Evolutionary conservation across 2,329 filamentous ascomycete species (phyloP), one percentile per base, ranked within the genome.

Genomic region (Verticillium alfalfae): DNA sequence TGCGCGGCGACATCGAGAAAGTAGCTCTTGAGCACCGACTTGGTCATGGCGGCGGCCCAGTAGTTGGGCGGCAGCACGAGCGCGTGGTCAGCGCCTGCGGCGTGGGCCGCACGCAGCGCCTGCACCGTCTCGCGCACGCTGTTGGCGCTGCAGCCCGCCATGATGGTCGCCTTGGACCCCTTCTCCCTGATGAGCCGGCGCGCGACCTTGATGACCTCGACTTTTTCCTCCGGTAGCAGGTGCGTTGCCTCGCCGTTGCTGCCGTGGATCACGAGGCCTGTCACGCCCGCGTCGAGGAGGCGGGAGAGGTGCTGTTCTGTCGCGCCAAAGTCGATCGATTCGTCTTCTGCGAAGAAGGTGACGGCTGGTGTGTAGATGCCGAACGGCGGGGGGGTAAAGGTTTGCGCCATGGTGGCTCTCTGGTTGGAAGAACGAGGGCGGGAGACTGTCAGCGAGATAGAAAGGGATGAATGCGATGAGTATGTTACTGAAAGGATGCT

Each of bases 191-290:
- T 57, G 55, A 57, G 55, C 16, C 55, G 31, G 13, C 36, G 34
- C 13, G 55, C 55, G 5, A 15, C 22, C 31, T 37, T n/a, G n/a
- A 57, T 57, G 55, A 57, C 55, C n/a, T 57, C 34, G 34, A 57
- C 55, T 34, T 57, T 57, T 10, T 57, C 55, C 9, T 57, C 55
- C 7, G 55, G 34, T 5, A 57, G 55, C 7, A 91, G 79, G 69
- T 91, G 88, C 2, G 89, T 87, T 0, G 89, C 89, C 75, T 92
- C 89, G 67, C 89, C 89, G 70, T 91, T 92, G 68, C 86, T 89
- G 55, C 88, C 88, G 72, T 90, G 88, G 8, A 85, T 86, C 31
- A 90, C 84, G 57, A 92, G 78, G 45, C 88, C 88, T 31, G 87
- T 81, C 56, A 91, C 81, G 56, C 88, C 88, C 34, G 86, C 81